A percentile compares a stretch with the other conserved stretches of the same genome.
These are phyloP conservation scores for Geranium rotundifolium DNA, from an alignment of 345 rosid species.

Conservation along the genomic window DNA sequence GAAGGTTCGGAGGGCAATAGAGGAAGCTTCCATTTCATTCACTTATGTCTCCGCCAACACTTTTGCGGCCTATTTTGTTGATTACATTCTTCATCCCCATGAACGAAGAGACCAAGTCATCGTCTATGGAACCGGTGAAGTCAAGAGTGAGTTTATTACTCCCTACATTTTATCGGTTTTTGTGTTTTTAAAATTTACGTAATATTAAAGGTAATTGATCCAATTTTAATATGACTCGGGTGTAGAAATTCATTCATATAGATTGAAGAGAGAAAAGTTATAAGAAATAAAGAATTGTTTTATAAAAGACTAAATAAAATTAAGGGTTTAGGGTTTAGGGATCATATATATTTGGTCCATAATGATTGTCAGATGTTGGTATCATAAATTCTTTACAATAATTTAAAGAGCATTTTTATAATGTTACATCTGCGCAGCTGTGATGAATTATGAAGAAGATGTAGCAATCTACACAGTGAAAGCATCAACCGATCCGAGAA, in stretches of 20 bases:
- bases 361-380: too few species aligned
- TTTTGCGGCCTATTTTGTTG: slow-evolving; percentile 20
- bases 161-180: not conserved
- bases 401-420: not conserved
- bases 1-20: slow-evolving; percentile 24
- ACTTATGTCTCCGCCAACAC: slow-evolving; percentile 26
- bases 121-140: slow-evolving; percentile 26
- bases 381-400: not conserved
- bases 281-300: too few species aligned
- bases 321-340: too few species aligned
- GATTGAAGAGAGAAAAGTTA: too few species aligned
- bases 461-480: slow-evolving; percentile 24
- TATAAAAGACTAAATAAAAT: too few species aligned
- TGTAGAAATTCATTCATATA: too few species aligned
- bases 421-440: slow-evolving; percentile 8
- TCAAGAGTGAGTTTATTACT: slow-evolving; percentile 12
- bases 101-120: slow-evolving; percentile 6
- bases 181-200: too few species aligned
- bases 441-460: slow-evolving; percentile 26
- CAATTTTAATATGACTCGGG: too few species aligned
- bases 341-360: too few species aligned
- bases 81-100: slow-evolving; percentile 16
- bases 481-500: slow-evolving; percentile 23
- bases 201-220: too few species aligned
- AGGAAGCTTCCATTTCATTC: slow-evolving; percentile 20